Base-by-base conservation (phyloP, 192 early-diverging fungal species). In the Geranomyces variabilis region DNA sequence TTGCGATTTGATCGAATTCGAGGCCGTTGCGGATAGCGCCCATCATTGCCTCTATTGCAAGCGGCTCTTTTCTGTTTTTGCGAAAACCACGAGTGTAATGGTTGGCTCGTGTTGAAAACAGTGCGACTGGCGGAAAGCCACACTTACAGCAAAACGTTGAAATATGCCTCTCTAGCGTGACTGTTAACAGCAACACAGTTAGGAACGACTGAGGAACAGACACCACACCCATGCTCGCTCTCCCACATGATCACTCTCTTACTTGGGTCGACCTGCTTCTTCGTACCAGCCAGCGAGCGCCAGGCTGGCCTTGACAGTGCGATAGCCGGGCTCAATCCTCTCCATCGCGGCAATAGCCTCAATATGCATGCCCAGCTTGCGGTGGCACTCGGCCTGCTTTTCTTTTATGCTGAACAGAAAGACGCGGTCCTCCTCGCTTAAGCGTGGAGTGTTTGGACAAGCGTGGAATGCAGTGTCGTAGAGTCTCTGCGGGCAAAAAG, bases 51-150 rank as follows among this genome's bases (percentile, higher is more conserved):
- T 64, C 63, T 19, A 29, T 7, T 45, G 63, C 63, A 19, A 64
- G 21, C 63, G 63, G 63, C 41, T 64, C 63, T 64, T 64, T 64
- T 10, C 60, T 57, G 24, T n/a, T n/a, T n/a, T n/a, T n/a, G n/a
- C n/a, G n/a, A n/a, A n/a, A n/a, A n/a, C n/a, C n/a, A n/a, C n/a
- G n/a, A n/a, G n/a, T n/a, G n/a, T n/a, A n/a, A n/a, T n/a, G n/a
- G n/a, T n/a, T n/a, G n/a, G n/a, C n/a, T n/a, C n/a, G n/a, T n/a
- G n/a, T n/a, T n/a, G n/a, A n/a, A n/a, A n/a, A n/a, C n/a, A n/a
- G n/a, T n/a, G n/a, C n/a, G n/a, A n/a, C n/a, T n/a, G n/a, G n/a
- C n/a, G n/a, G n/a, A n/a, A n/a, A 10, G 24, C 24, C 55, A 57
- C 14, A 57, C 55, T 57, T 10, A 57, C 58, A 7, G 63, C 31